Evolutionary conservation across 2,329 filamentous ascomycete species (phyloP).

Genomic region (Fonsecaea pedrosoi): DNA sequence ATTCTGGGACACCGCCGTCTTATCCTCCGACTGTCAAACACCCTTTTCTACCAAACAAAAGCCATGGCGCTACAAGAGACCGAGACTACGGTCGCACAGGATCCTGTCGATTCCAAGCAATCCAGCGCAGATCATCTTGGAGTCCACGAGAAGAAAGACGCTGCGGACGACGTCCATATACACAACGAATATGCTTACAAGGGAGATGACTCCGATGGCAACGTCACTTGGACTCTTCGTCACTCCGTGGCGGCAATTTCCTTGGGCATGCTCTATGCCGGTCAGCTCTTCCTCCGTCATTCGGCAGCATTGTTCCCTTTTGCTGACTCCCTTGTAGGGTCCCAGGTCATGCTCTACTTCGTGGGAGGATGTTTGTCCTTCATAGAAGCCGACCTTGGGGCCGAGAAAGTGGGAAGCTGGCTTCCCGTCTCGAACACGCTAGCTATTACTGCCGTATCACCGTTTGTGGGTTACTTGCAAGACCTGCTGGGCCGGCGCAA

Average conservation of each 20-base stretch:
- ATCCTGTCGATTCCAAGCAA: neutral
- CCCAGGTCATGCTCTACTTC: slow-evolving; percentile 28
- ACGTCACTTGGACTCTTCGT: slow-evolving; percentile 10
- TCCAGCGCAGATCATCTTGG: neutral
- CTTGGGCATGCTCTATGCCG: slow-evolving; percentile 5
- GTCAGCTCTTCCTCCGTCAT: neutral
- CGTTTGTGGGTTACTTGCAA: slow-evolving; percentile 29
- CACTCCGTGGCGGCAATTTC: slow-evolving; percentile 4
- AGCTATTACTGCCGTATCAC: slow-evolving; percentile 21
- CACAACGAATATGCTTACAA: slow-evolving; percentile 17
- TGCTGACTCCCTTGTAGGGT: slow-evolving; percentile 5
- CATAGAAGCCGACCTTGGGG: slow-evolving; percentile 21
- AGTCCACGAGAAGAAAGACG: neutral
- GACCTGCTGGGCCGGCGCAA: slow-evolving; percentile 29
- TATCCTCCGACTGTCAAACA: neutral
- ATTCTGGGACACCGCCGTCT: neutral
- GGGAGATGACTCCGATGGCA: slow-evolving; percentile 23
- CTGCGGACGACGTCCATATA: slow-evolving; percentile 9
- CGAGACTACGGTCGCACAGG: neutral
- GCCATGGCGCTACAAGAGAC: neutral
- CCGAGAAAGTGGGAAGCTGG: slow-evolving; percentile 15
- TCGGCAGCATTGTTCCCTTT: neutral
- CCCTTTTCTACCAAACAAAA: neutral
- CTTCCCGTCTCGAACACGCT: slow-evolving; percentile 26
- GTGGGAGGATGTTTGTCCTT: slow-evolving; percentile 24